phyloP scores from a whole-genome alignment of 2,329 filamentous ascomycete species.

The Trichoderma pleuroti region DNA sequence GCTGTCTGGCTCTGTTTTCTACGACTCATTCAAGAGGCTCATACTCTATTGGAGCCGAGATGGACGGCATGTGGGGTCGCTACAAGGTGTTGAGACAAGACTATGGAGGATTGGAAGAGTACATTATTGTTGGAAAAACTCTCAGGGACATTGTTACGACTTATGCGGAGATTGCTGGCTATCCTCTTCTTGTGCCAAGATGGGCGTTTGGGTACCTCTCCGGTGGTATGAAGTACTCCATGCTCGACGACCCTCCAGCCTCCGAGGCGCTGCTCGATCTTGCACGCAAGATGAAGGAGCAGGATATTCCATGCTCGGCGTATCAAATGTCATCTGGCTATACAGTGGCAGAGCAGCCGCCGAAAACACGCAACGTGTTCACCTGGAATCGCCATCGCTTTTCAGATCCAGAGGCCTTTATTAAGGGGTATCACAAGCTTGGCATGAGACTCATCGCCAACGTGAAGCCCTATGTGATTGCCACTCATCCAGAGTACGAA shows the following conservation, averaged over 20 bases:
- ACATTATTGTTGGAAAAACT: constrained; percentile 63
- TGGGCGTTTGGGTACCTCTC: constrained; percentile 73
- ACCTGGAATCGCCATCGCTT: constrained; percentile 69
- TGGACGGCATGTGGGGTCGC: constrained; percentile 72
- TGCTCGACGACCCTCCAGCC: constrained; percentile 49
- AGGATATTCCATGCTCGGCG: constrained; percentile 67
- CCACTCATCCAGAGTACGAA: constrained; percentile 63
- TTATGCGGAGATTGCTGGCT: constrained; percentile 66
- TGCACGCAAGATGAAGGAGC: constrained; percentile 56
- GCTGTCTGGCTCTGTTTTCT: constrained; percentile 65
- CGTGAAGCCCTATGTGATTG: constrained; percentile 69
- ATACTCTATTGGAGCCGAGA: constrained; percentile 66
- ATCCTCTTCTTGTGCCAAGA: constrained; percentile 63
- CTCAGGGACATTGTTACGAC: constrained; percentile 61
- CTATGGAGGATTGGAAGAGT: constrained; percentile 68
- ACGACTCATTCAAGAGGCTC: constrained; percentile 61
- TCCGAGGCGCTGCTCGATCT: constrained; percentile 60
- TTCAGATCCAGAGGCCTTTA: constrained; percentile 62
- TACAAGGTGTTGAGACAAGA: constrained; percentile 74
- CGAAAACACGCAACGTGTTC: constrained; percentile 64
- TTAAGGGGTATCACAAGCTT: constrained; percentile 56
- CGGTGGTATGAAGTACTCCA: constrained; percentile 56
- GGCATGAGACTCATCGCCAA: constrained; percentile 69
- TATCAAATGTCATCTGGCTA: constrained; percentile 73
- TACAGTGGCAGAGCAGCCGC: constrained; percentile 62